Percentiles rank a stretch among this genome's conserved stretches.
These are phyloP conservation scores for Gnaphalium uliginosum DNA, from an alignment of 129 eudicot genomes.

Conservation along the genomic window DNA sequence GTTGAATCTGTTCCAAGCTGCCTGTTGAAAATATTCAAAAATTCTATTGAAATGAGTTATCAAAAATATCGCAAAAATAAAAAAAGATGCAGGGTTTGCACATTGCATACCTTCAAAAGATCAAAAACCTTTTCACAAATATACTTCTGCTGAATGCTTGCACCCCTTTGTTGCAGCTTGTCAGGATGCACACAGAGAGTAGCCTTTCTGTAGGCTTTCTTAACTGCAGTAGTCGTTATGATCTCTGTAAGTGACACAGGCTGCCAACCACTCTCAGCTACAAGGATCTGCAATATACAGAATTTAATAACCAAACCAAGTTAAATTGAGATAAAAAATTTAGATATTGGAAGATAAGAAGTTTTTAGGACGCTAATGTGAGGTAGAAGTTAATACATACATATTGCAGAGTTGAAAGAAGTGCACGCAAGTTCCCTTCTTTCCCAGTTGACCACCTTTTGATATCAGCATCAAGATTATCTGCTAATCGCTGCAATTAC, in stretches of 20 bases:
- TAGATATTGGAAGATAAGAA: not conserved
- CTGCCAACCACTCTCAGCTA: constrained; percentile 92
- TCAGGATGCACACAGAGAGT: constrained; percentile 98
- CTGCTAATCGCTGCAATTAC: constrained; percentile 75
- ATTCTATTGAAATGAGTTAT: not conserved
- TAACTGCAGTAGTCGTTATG: constrained; percentile 72
- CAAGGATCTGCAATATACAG: constrained; percentile 69
- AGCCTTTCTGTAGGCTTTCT: constrained; percentile 94
- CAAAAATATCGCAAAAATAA: not conserved
- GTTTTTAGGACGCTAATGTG: not conserved
- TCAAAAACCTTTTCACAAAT: constrained; percentile 98
- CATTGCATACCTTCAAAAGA: constrained; percentile 74
- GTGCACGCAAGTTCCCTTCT: constrained; percentile 95
- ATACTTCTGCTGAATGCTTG: constrained; percentile 89
- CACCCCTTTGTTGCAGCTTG: constrained; percentile 95
- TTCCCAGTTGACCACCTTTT: constrained; percentile 95
- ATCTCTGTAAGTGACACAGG: constrained; percentile 81
- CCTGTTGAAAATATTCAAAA: constrained; percentile 42
- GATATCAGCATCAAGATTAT: constrained; percentile 85
- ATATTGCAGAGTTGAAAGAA: constrained; percentile 97
- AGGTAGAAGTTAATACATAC: constrained; percentile 46
- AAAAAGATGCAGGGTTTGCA: not conserved
- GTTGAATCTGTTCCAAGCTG: constrained; percentile 87
- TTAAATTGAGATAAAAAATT: not conserved
- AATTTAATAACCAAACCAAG: not conserved